Conservation (phyloP, 2,329 filamentous ascomycete genomes). For the Clonostachys solani region DNA sequence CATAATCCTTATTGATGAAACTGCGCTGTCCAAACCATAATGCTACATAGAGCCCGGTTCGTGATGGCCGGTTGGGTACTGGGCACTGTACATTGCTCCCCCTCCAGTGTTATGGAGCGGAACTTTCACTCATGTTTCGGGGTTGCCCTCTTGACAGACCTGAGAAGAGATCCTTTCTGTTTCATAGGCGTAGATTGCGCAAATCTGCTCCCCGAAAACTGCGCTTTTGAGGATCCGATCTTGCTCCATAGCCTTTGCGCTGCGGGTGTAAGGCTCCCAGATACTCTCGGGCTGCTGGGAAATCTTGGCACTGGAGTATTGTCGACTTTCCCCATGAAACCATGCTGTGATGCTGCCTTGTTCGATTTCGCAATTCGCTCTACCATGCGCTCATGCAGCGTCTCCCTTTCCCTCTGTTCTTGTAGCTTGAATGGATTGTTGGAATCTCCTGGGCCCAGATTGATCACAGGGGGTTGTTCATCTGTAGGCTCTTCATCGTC, state of each 20-base stretch:
- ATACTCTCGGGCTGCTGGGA: constrained; percentile 58
- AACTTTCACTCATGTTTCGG: constrained; percentile 6
- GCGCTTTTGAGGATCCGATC: constrained; percentile 43
- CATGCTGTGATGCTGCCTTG: constrained; percentile 53
- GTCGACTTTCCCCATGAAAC: constrained; percentile 54
- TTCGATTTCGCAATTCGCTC: constrained; percentile 74
- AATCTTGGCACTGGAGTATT: constrained; percentile 65
- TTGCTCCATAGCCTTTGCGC: constrained; percentile 64
- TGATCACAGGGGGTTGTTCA: constrained; percentile 33
- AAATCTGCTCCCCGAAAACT: constrained; percentile 22
- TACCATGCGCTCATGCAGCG: constrained; percentile 80
- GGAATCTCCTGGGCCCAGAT: constrained; percentile 55
- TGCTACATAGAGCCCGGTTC: too few species aligned
- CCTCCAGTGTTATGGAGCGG: too few species aligned
- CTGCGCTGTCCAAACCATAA: too few species aligned
- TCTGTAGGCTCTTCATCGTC: constrained; percentile 40
- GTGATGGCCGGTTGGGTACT: too few species aligned
- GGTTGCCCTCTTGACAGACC: constrained; percentile 20
- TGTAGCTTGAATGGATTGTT: constrained; percentile 78
- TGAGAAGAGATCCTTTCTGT: constrained; percentile 30
- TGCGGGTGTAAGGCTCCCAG: constrained; percentile 65
- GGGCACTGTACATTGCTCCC: too few species aligned
- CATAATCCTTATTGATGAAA: too few species aligned
- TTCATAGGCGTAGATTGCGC: constrained; percentile 29
- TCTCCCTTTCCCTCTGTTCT: constrained; percentile 72